Base-by-base conservation (phyloP, 225 moss, liverwort and hornwort genomes). In the Marchantia polymorpha region DNA sequence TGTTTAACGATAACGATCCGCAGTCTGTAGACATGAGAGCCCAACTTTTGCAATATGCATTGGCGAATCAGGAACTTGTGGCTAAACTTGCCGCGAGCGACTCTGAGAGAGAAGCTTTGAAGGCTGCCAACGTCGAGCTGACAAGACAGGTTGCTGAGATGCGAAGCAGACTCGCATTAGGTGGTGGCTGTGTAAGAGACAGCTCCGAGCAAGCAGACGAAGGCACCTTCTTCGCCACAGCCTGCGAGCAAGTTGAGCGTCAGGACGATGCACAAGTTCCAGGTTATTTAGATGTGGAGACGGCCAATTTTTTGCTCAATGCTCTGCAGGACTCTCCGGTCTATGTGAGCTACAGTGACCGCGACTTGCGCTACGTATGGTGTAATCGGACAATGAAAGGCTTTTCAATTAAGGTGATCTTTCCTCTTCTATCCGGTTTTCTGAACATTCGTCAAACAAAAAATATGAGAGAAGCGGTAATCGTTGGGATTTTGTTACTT, bases 291-390 rank as follows among this genome's bases (percentile, higher is more conserved):
- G 77, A 65, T 16, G 61, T 50, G 14, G 77, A 77, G 25, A 77
- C 64, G 11, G 77, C 77, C 61, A 77, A 63, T 64, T 63, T 63
- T 22, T 47, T 77, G 20, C 77, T 77, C 11, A 77, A 26, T 16
- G 77, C 76, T 69, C 60, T 82, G 68, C 82, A 82, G 30, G 82
- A 82, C 29, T 82, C 76, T 51, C 75, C 75, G 29, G 76, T 82
- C n/a, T 82, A 68, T 26, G 76, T 82, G 55, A 77, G 46, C 48
- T 82, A 82, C 26, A 69, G 76, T 69, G 66, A 82, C 77, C 75
- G 56, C 22, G 76, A 82, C 52, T 60, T 82, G 29, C 82, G 76
- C 39, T 82, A 82, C 53, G 82, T 82, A 3, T 82, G 82, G 82
- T 51, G 74, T 77, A 77, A 76, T 60, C 82, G 76, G 67, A 68